Evolutionary conservation across 2,329 filamentous ascomycete species (phyloP).

Genomic region (Botrytis fragariae): DNA sequence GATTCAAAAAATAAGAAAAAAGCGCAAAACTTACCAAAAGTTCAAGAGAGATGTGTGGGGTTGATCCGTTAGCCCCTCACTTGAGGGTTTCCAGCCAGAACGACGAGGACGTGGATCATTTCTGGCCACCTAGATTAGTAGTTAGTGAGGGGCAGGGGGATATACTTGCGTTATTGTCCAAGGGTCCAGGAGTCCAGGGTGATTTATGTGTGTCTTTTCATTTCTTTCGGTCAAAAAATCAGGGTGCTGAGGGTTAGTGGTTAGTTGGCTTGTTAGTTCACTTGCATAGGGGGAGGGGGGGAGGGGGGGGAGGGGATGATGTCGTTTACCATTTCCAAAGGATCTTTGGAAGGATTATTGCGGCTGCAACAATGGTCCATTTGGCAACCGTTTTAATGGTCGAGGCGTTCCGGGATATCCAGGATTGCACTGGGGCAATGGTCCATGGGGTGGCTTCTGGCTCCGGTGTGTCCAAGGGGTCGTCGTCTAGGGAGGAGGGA

Average conservation of each 20-base stretch:
- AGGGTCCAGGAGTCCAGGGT: neutral
- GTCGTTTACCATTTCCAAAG: conserved; percentile 5
- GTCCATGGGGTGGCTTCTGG: neutral
- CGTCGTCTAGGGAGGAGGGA: neutral
- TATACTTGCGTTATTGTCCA: neutral
- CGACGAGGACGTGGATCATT: conserved; percentile 12
- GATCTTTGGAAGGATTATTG: conserved; percentile 4
- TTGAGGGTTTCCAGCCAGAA: conserved; percentile 16
- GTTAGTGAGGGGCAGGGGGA: neutral
- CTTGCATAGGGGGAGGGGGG: neutral
- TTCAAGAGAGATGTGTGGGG: too few relatives aligned
- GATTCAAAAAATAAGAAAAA: neutral
- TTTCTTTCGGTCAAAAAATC: neutral
- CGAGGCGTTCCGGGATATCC: neutral
- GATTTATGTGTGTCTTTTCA: neutral
- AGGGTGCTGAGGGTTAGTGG: neutral
- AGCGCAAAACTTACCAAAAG: neutral
- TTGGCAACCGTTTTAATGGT: conserved; percentile 3
- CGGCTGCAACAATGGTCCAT: conserved; percentile 3
- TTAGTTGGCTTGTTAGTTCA: neutral
- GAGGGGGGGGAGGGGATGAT: too few relatives aligned
- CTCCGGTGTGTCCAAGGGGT: neutral
- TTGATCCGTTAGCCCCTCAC: conserved; percentile 12
- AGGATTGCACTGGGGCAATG: neutral
- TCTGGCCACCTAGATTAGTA: conserved; percentile 2